Evolutionary conservation across 2,329 filamentous ascomycete genomes (phyloP).

Genomic region (Nemania sp.): DNA sequence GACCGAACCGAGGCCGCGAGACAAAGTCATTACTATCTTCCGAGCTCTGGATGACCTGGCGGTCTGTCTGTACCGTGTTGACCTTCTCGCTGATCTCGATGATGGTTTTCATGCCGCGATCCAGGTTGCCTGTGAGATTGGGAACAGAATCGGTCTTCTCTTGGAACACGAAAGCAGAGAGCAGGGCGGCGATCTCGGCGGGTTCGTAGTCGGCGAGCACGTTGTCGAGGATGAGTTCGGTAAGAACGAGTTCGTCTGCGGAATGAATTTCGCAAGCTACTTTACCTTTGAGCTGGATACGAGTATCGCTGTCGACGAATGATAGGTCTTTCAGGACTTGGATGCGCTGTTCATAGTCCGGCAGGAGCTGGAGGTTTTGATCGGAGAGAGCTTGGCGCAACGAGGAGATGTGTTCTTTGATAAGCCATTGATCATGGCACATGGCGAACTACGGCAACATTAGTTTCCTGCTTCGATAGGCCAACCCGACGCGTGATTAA

Average conservation of each 20-base stretch:
- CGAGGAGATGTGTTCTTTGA: conserved; percentile 89
- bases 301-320: conserved; percentile 84
- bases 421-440: conserved; percentile 95
- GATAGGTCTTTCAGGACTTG: conserved; percentile 87
- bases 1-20: conserved; percentile 81
- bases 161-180: conserved; percentile 96
- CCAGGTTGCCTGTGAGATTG: conserved; percentile 77
- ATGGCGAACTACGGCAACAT: conserved; percentile 73
- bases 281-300: conserved; percentile 96
- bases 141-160: conserved; percentile 88
- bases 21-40: conserved; percentile 95
- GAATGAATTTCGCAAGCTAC: conserved; percentile 98
- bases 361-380: conserved; percentile 91
- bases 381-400: conserved; percentile 90
- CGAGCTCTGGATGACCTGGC: conserved; percentile 87
- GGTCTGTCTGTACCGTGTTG: conserved; percentile 82
- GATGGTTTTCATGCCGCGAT: conserved; percentile 82
- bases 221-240: conserved; percentile 94
- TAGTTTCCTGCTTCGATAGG: conserved; percentile 3
- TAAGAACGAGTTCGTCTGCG: conserved; percentile 92
- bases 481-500: neutral
- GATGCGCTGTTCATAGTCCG: conserved; percentile 95
- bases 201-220: conserved; percentile 93
- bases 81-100: conserved; percentile 90
- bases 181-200: conserved; percentile 90